Percentiles rank a stretch among this genome's conserved stretches.
These are phyloP conservation scores for Themeda triandra DNA, from an alignment of 176 grass and related monocot species.

Conservation along the genomic window DNA sequence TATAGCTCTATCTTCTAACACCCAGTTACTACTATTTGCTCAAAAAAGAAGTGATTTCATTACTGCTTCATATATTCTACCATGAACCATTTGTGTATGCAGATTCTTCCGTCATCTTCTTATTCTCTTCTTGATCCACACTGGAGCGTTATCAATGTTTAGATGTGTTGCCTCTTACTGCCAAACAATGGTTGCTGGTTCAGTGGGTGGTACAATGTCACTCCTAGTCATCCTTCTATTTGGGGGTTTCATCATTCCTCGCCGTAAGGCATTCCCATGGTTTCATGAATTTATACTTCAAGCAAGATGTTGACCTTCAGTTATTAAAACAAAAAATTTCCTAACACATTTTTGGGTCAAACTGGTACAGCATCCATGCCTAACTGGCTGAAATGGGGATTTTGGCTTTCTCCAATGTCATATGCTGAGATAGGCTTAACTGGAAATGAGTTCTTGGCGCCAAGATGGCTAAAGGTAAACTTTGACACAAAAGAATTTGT, in stretches of 20 bases:
- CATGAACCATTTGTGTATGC: neutral
- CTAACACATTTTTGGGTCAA: constrained; percentile 4
- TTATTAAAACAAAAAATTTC: neutral
- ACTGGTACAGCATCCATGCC: constrained; percentile 56
- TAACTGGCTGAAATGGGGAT: constrained; percentile 87
- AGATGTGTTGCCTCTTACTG: constrained; percentile 55
- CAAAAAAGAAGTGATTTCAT: neutral
- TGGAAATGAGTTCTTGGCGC: constrained; percentile 79
- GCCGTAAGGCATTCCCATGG: constrained; percentile 34
- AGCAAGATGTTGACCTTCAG: neutral
- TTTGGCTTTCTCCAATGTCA: constrained; percentile 82
- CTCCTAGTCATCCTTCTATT: constrained; percentile 45
- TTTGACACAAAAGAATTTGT: neutral
- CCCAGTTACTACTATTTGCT: neutral
- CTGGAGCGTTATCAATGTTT: constrained; percentile 52
- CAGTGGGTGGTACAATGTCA: constrained; percentile 25
- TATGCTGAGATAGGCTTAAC: constrained; percentile 76
- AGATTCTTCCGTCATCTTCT: constrained; percentile 73
- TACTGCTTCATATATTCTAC: constrained; percentile 11
- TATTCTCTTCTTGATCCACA: constrained; percentile 54
- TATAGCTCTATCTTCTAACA: neutral
- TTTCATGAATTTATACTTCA: constrained; percentile 17
- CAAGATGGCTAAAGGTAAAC: constrained; percentile 83
- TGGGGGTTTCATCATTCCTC: constrained; percentile 76
- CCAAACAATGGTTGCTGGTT: constrained; percentile 45